Percentiles rank a stretch among this genome's conserved stretches.
These are phyloP conservation scores for Umbelopsis isabellina DNA, from an alignment of 192 early-diverging fungal genomes.

Conservation along the genomic window DNA sequence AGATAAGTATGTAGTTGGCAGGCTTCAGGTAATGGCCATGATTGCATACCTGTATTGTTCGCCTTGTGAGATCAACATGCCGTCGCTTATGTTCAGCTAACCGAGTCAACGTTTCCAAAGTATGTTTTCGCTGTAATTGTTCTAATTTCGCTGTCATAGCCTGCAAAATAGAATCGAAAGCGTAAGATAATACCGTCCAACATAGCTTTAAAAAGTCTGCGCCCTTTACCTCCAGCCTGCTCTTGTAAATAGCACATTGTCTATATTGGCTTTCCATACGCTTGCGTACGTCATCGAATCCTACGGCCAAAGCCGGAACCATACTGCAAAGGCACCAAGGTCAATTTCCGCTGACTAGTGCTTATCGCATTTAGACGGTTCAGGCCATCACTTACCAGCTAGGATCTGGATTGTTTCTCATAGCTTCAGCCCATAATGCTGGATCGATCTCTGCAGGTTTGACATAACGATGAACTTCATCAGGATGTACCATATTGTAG, in stretches of 20 bases:
- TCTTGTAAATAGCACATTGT: slow-evolving; percentile 67
- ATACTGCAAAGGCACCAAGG: slow-evolving; percentile 53
- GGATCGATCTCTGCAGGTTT: slow-evolving; percentile 72
- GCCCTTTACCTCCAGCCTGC: slow-evolving; percentile 62
- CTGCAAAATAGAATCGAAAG: slow-evolving; percentile 26
- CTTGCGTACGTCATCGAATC: slow-evolving; percentile 90
- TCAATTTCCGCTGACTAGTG: not conserved
- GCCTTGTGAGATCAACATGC: slow-evolving; percentile 75
- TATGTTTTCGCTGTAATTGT: slow-evolving; percentile 65
- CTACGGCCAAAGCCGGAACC: slow-evolving; percentile 90
- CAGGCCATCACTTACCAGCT: slow-evolving; percentile 56
- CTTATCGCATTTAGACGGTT: not conserved
- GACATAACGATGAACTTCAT: slow-evolving; percentile 79
- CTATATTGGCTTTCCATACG: slow-evolving; percentile 78
- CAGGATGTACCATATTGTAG: slow-evolving; percentile 91
- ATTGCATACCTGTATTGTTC: slow-evolving; percentile 63
- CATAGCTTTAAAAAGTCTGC: slow-evolving; percentile 24
- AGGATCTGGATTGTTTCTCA: slow-evolving; percentile 85
- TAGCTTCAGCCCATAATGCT: slow-evolving; percentile 81
- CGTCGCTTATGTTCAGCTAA: slow-evolving; percentile 80
- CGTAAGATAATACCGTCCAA: not conserved
- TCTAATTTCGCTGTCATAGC: slow-evolving; percentile 66
- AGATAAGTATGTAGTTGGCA: no score
- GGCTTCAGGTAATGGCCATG: not conserved
- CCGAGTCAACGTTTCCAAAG: slow-evolving; percentile 70